These are phyloP conservation scores for Xylaria sp. DNA, from an alignment of 2,329 filamentous ascomycete genomes.

Conservation along the genomic window DNA sequence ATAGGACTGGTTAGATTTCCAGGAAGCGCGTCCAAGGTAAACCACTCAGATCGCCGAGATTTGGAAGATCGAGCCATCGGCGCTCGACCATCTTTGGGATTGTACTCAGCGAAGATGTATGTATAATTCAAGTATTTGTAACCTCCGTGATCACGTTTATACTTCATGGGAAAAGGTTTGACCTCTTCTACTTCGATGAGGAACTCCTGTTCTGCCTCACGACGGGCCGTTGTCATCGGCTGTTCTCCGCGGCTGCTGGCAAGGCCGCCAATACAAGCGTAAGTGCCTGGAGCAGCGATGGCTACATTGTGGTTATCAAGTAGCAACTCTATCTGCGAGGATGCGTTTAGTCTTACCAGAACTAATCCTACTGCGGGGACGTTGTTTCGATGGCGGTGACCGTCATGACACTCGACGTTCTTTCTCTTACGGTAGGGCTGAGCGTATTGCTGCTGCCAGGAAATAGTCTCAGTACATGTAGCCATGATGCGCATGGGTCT, in stretches of 20 bases:
- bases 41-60: constrained; percentile 27
- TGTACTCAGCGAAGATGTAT: constrained; percentile 34
- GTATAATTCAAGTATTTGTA: constrained; percentile 29
- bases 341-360: constrained; percentile 19
- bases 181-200: constrained; percentile 14
- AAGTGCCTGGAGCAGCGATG: neutral
- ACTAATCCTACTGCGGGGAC: constrained; percentile 27
- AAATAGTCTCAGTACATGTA: neutral
- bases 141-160: constrained; percentile 31
- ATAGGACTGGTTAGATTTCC: neutral
- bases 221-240: neutral
- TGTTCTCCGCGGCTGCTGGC: neutral
- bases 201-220: constrained; percentile 20
- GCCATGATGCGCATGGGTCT: constrained; percentile 10
- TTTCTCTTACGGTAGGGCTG: constrained; percentile 18
- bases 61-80: constrained; percentile 3
- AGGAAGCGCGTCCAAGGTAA: constrained; percentile 22
- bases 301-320: constrained; percentile 19
- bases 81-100: constrained; percentile 11
- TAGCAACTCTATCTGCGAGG: constrained; percentile 23
- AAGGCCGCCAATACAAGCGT: constrained; percentile 27
- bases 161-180: constrained; percentile 6
- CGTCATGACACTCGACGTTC: constrained; percentile 17
- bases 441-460: constrained; percentile 22
- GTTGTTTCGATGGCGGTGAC: constrained; percentile 28